These are phyloP conservation scores for Kingdonia uniflora DNA, from an alignment of 164 flowering plant genomes.

Conservation along the genomic window DNA sequence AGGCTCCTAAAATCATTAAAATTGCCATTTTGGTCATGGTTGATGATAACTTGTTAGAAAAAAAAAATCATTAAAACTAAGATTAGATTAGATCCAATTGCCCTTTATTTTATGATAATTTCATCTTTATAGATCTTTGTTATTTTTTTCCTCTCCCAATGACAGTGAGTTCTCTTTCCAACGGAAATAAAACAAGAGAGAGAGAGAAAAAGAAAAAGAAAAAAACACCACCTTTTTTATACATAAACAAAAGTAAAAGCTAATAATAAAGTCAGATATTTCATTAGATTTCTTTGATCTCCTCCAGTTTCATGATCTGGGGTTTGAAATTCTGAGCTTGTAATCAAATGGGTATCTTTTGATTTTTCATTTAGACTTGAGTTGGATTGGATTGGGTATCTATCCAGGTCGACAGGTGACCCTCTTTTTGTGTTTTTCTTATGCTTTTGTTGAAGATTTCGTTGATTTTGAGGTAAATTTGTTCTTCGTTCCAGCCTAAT, in stretches of 20 bases:
- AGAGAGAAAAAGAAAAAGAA: slow-evolving; percentile 9
- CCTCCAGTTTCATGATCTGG: slow-evolving; percentile 7
- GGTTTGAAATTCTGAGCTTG: slow-evolving; percentile 11
- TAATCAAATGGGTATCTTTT: slow-evolving; percentile 16
- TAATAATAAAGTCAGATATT: too few relatives aligned
- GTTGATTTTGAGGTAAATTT: slow-evolving; percentile 21
- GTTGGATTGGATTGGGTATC: background rate
- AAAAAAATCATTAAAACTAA: too few relatives aligned
- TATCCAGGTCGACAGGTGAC: too few relatives aligned
- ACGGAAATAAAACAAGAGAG: background rate
- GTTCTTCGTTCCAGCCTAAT: slow-evolving; percentile 24
- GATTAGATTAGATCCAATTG: too few relatives aligned
- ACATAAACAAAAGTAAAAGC: slow-evolving; percentile 27
- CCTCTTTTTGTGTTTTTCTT: slow-evolving; percentile 7
- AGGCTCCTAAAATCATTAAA: too few relatives aligned
- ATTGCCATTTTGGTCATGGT: too few relatives aligned
- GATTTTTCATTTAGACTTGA: slow-evolving; percentile 6
- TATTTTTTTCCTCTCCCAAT: too few relatives aligned
- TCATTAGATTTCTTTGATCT: too few relatives aligned
- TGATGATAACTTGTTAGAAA: too few relatives aligned
- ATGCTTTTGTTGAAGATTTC: slow-evolving; percentile 16
- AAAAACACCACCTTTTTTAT: slow-evolving; percentile 23
- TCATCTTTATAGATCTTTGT: too few relatives aligned
- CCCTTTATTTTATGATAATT: too few relatives aligned
- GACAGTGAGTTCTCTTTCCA: too few relatives aligned